Conservation (phyloP, 169 alveolate genomes). For the Eimeria brunetti region DNA sequence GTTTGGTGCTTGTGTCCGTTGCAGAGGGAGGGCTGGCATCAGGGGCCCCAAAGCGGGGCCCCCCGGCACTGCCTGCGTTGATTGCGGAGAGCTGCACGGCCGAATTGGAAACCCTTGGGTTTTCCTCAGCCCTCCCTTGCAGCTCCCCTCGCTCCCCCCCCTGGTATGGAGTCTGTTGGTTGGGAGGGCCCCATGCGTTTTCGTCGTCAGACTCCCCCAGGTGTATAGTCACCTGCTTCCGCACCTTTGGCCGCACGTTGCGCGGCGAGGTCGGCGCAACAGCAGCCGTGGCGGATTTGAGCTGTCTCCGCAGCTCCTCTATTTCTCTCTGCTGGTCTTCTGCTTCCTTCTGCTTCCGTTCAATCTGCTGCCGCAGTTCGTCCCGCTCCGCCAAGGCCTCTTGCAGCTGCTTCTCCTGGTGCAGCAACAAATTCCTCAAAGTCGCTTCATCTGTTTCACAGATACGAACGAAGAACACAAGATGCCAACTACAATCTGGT, state of each 20-base stretch:
- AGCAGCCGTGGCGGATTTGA: neutral
- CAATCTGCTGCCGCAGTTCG: conserved; percentile 8
- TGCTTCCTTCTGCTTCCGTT: conserved; percentile 23
- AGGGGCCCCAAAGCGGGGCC: conserved; percentile 44
- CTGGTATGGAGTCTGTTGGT: conserved; percentile 53
- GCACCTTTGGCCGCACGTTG: conserved; percentile 3
- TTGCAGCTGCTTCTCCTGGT: conserved; percentile 69
- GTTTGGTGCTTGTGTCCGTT: neutral
- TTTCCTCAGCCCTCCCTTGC: conserved; percentile 74
- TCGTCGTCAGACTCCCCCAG: conserved; percentile 31
- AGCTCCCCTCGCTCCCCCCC: conserved; percentile 82
- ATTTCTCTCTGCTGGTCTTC: conserved; percentile 45
- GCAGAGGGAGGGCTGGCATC: conserved; percentile 60
- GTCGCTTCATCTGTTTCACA: conserved; percentile 34
- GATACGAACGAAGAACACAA: neutral
- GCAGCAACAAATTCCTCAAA: conserved; percentile 59
- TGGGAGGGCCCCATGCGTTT: neutral
- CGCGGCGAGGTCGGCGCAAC: neutral
- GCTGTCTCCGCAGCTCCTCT: neutral
- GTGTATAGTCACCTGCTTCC: conserved; percentile 67
- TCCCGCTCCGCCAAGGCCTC: conserved; percentile 69
- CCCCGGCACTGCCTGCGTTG: conserved; percentile 68
- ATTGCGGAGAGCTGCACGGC: conserved; percentile 77
- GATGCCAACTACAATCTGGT: neutral
- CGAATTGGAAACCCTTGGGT: neutral